Evolutionary conservation across 495 filamentous ascomycete species (phyloP), one percentile per base, ranked within the genome.

Genomic region (Annulohypoxylon nitens): DNA sequence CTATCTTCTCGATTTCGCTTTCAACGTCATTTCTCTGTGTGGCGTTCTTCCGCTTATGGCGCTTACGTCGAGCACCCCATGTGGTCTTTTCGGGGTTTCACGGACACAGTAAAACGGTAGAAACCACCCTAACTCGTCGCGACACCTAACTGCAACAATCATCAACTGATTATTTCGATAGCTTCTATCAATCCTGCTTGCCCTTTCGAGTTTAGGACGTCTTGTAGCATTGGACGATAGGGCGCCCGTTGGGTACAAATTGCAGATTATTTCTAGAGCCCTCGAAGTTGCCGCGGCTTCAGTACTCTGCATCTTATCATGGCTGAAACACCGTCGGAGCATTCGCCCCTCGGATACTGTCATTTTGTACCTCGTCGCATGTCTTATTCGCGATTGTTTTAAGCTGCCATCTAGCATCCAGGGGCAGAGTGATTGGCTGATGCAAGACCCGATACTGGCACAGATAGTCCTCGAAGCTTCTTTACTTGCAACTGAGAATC

Each of bases 321-420:
- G 53, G 34, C n/a, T 61, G n/a, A 59, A 73, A 14, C 65, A 68
- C 39, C 65, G 47, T 1, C 60, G 65, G 20, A 68, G 45, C 20
- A 43, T 61, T 20, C 53, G 26, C 4, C 70, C 64, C 26, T 69
- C 70, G 0, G 33, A 58, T n/a, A 18, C 47, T 14, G 48, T 64
- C 14, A 61, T 64, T 39, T 66, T 86, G 10, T 91, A 89, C 72
- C 81, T 91, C 2, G 75, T 87, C 58, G 76, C 85, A 62, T 85
- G 84, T 12, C 50, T 88, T 16, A 67, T 89, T 23, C 84, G 89
- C 41, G 86, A 89, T 77, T 74, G 75, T 26, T 20, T 78, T 34
- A 86, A 11, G 81, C 81, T 59, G 83, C 83, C 12, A 67, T 80
- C 3, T 9, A 67, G 78, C 0, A 61, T 85, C 9, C 76, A 68